These are phyloP conservation scores for Boletus sensibilis DNA, from an alignment of 768 basidiomycete genomes.

Conservation along the genomic window DNA sequence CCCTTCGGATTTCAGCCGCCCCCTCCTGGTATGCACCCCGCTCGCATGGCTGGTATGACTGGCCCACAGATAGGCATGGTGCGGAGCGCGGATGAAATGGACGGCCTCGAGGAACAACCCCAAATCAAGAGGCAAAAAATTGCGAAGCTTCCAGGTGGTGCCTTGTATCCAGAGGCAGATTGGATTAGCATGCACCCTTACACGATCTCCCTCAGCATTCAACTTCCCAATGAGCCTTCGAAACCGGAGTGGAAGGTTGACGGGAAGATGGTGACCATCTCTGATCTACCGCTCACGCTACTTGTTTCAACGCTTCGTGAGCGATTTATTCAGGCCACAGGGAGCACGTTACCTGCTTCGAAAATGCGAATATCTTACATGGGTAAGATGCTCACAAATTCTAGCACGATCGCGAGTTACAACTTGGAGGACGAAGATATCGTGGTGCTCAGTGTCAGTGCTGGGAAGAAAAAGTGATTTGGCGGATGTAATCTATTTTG, in stretches of 20 bases:
- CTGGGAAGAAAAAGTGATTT: constrained; percentile 66
- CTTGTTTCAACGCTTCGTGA: constrained; percentile 89
- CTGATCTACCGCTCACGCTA: constrained; percentile 80
- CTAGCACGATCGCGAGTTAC: constrained; percentile 77
- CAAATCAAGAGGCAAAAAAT: constrained; percentile 88
- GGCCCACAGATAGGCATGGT: constrained; percentile 69
- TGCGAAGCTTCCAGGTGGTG: constrained; percentile 81
- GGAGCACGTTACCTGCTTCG: constrained; percentile 76
- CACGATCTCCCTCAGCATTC: constrained; percentile 81
- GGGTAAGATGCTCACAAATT: constrained; percentile 86
- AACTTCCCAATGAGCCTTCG: constrained; percentile 76
- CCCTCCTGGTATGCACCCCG: constrained; percentile 64
- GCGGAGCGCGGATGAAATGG: constrained; percentile 80
- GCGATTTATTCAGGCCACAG: constrained; percentile 76
- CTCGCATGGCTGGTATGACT: constrained; percentile 60
- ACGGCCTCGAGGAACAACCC: constrained; percentile 65
- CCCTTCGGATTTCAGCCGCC: constrained; percentile 80
- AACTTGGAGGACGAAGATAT: constrained; percentile 92
- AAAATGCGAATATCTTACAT: constrained; percentile 76
- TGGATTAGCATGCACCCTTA: constrained; percentile 93
- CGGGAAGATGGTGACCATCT: constrained; percentile 71
- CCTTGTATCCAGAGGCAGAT: constrained; percentile 81
- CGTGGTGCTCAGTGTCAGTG: constrained; percentile 73
- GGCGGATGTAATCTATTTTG: not conserved
- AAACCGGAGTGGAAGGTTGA: constrained; percentile 95